Evolutionary conservation across 371 early-diverging fungal species (phyloP), one percentile per base, ranked within the genome.

Genomic region (Coemansia sp.): DNA sequence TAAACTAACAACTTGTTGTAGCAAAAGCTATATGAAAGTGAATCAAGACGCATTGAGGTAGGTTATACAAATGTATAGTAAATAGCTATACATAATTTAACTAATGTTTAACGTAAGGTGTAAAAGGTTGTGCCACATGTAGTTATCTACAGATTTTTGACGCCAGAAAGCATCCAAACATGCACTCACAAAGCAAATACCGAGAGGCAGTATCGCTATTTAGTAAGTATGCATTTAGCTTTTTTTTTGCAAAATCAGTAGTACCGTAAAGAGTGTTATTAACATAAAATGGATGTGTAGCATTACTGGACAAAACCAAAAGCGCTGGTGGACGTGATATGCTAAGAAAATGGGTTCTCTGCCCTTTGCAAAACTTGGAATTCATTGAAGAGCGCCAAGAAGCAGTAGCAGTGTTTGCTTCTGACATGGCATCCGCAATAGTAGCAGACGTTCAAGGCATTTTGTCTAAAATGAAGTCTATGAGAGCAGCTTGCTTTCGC

Each of bases 121-220:
- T 37, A 10, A 37, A 37, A 37, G 10, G 8, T 8, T 37, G 37
- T 37, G n/a, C 6, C 3, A n/a, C n/a, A 16, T 48, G 50, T 74
- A 74, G 75, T 14, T 74, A 72, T 21, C 29, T 75, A 4, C 64
- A 64, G 14, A 59, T 76, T 24, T 64, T 76, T 37, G 68, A 71
- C 14, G 39, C 53, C 11, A 59, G 67, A 34, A 64, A 53, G 31
- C 77, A 76, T 34, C 77, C 77, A 7, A 76, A 71, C 27, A 76
- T 76, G 77, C 77, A 76, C 42, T 63, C 77, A 18, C 62, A 42
- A 14, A 54, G 61, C 5, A 71, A 55, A 22, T 52, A 55, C 5
- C 47, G 58, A 22, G 68, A 71, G 45, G 56, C 68, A 0, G 27
- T 42, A 5, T 76, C 77, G 2, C 48, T 76, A 10, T 68, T 71